Percentiles rank a stretch among this genome's conserved stretches.
Evolutionary conservation across 2,329 filamentous ascomycete genomes (phyloP).

Genomic region (Arthroderma sp.): DNA sequence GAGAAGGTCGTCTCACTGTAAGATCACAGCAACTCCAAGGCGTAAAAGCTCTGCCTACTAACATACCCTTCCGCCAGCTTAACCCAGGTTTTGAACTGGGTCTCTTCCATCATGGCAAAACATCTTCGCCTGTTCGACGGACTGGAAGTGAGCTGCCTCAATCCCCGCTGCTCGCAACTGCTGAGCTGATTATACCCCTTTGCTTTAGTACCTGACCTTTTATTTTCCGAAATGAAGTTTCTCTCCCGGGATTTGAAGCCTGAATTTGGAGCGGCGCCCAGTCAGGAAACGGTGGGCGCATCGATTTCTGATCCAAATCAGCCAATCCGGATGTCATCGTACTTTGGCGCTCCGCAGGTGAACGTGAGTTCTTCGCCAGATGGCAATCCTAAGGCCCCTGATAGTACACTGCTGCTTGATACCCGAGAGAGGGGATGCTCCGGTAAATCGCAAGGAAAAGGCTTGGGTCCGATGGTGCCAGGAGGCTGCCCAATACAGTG

Average conservation of each 20-base stretch:
- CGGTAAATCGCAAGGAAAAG: background rate
- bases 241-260: constrained; percentile 13
- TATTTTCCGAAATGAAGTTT: constrained; percentile 41
- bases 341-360: constrained; percentile 1
- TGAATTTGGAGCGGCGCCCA: background rate
- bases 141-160: constrained; percentile 10
- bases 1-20: constrained; percentile 42
- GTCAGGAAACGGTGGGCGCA: background rate
- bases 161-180: background rate
- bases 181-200: background rate
- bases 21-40: constrained; percentile 9
- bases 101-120: constrained; percentile 25
- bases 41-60: constrained; percentile 3
- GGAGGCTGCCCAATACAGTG: background rate
- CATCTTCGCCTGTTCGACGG: constrained; percentile 19
- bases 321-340: constrained; percentile 2
- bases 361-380: background rate
- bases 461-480: background rate
- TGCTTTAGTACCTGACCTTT: constrained; percentile 37
- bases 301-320: background rate
- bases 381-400: background rate
- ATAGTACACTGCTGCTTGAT: background rate
- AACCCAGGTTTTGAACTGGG: constrained; percentile 23
- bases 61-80: constrained; percentile 18
- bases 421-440: background rate